Evolutionary conservation across 1,139 yeast species (phyloP).

Genomic region (Scheffersomyces lignicola): DNA sequence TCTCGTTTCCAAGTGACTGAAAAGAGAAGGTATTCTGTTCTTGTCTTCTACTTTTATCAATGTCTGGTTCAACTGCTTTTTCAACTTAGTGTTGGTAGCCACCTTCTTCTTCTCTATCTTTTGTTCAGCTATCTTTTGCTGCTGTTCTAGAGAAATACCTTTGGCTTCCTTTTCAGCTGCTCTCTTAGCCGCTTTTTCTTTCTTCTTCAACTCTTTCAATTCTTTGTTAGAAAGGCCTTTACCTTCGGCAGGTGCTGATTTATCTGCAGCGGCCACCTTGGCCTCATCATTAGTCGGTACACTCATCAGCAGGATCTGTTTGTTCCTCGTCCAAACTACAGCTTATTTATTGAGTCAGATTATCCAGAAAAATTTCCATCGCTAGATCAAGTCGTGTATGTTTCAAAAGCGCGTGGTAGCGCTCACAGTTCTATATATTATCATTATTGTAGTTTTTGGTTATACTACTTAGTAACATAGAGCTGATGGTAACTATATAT

Average conservation of each 20-base stretch:
- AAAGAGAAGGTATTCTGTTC: conserved; percentile 60
- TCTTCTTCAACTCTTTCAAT: conserved; percentile 81
- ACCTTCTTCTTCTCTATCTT: conserved; percentile 41
- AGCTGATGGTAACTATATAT: neutral
- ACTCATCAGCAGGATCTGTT: too few relatives aligned
- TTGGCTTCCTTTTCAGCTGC: conserved; percentile 63
- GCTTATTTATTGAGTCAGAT: too few relatives aligned
- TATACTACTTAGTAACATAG: neutral
- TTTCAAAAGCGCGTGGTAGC: too few relatives aligned
- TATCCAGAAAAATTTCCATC: too few relatives aligned
- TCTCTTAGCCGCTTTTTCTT: conserved; percentile 87
- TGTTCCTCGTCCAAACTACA: too few relatives aligned
- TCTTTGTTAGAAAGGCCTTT: conserved; percentile 69
- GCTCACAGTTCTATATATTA: too few relatives aligned
- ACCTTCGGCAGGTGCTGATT: conserved; percentile 9
- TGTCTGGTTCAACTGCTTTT: conserved; percentile 57
- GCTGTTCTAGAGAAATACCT: conserved; percentile 49
- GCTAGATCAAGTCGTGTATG: too few relatives aligned
- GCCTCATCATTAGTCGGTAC: too few relatives aligned
- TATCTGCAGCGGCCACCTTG: conserved; percentile 8
- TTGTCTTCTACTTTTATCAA: conserved; percentile 41
- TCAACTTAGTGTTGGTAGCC: conserved; percentile 48
- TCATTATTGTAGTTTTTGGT: neutral
- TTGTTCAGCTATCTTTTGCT: conserved; percentile 38
- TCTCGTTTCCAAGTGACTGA: conserved; percentile 84